phyloP scores from a whole-genome alignment of 345 rosid species.

The Eutrema yunnanense region DNA sequence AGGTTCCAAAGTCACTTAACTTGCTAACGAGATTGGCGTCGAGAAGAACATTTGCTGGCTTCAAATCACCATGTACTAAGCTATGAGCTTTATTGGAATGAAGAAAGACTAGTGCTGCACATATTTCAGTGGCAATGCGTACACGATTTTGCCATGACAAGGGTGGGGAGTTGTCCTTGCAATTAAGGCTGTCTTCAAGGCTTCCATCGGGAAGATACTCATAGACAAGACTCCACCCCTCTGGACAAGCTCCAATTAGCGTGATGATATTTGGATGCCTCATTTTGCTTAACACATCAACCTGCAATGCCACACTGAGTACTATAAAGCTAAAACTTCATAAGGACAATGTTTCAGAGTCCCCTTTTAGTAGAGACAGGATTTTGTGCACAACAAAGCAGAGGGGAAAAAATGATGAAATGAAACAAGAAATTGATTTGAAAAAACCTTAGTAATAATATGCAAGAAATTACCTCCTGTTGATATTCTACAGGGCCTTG shows the following conservation, averaged over 20 bases:
- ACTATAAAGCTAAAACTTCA: background rate
- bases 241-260: constrained; percentile 86
- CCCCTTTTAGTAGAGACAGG: background rate
- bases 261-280: constrained; percentile 90
- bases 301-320: constrained; percentile 37
- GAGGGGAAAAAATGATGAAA: background rate
- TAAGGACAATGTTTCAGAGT: background rate
- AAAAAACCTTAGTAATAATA: background rate
- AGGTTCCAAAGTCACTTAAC: constrained; percentile 83
- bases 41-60: constrained; percentile 83
- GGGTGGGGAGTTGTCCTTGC: constrained; percentile 70
- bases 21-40: constrained; percentile 72
- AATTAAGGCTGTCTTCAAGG: constrained; percentile 86
- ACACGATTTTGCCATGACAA: constrained; percentile 87
- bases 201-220: constrained; percentile 89
- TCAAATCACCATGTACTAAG: constrained; percentile 84
- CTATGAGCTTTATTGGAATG: constrained; percentile 75
- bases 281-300: constrained; percentile 71
- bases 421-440: background rate
- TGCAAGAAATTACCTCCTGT: constrained; percentile 59
- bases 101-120: constrained; percentile 80
- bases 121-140: constrained; percentile 71
- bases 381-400: background rate
- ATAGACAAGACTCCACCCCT: constrained; percentile 70
- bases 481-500: constrained; percentile 88